Evolutionary conservation across 257 asterid species (phyloP), one percentile per base, ranked within the genome.

Genomic region (Nemophila menziesii): DNA sequence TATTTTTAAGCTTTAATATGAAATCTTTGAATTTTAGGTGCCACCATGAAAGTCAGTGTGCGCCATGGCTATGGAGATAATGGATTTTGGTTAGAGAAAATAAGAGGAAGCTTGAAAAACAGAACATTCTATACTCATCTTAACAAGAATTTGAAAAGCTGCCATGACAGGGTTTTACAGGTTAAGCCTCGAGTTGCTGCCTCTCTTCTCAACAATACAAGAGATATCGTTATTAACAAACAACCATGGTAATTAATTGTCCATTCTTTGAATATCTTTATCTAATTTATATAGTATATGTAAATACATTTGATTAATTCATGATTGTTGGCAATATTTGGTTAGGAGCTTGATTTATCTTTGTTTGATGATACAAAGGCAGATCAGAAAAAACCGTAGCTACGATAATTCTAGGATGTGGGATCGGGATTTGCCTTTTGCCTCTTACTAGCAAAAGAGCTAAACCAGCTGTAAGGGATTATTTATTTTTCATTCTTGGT

Each of bases 371-470:
- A 39, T n/a, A n/a, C n/a, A 4, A 63, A 64, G 40, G 94, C 68
- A 49, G 89, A 90, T 64, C 99, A n/a, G n/a, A 94, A 3, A 77
- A 62, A 52, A 43, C 60, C 21, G 93, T 90, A 21, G 99, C 96
- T 39, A 61, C 96, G 0, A 74, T 90, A 51, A 81, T 90, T 46
- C 64, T 90, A 49, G 99, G 96, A 37, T 94, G 96, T 11, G 96
- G 96, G 39, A 94, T 94, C 5, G 98, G 98, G 22, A 81, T 93
- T 39, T 92, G 96, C n/a, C 94, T 90, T 46, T 79, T 79, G 50
- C 99, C 99, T 47, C 96, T 90, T 39, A 90, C 96, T 13, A 69
- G 84, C 66, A 75, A 60, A 70, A 79, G 94, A 63, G 80, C 99
- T 42, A 90, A 81, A 65, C 99, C 96, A 16, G 99, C 99, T 22